Evolutionary conservation across 495 filamentous ascomycete species (phyloP).

Genomic region (Podospora comata): DNA sequence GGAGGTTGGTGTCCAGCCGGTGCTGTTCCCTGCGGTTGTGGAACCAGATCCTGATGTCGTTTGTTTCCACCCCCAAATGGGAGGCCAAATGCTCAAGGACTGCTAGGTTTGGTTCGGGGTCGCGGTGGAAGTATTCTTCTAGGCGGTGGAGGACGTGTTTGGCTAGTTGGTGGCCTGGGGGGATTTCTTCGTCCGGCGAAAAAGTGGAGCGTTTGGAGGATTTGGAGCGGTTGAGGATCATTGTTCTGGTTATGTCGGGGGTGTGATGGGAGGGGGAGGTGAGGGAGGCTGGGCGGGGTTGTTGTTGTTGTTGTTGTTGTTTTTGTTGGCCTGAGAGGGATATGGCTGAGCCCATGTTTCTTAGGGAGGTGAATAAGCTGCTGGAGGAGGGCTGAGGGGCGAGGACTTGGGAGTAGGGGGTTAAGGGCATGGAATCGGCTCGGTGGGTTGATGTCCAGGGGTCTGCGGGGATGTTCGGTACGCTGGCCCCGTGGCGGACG

Average conservation of each 20-base stretch:
- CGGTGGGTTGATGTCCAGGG: background rate
- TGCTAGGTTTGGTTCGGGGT: conserved; percentile 37
- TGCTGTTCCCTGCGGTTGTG: conserved; percentile 44
- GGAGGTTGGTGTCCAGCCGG: conserved; percentile 37
- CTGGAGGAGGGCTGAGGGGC: conserved; percentile 9
- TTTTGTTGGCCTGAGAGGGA: conserved; percentile 20
- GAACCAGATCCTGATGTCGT: conserved; percentile 45
- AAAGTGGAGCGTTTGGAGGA: conserved; percentile 32
- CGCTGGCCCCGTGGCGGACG: background rate
- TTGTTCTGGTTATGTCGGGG: conserved; percentile 27
- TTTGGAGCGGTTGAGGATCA: conserved; percentile 35
- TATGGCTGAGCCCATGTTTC: conserved; percentile 19
- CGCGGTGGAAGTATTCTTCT: conserved; percentile 44
- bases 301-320: conserved; percentile 20
- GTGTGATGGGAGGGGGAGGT: background rate
- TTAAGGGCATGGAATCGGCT: background rate
- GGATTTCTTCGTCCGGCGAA: conserved; percentile 21
- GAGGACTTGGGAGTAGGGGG: background rate
- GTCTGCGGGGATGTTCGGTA: conserved; percentile 9
- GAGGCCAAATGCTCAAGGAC: conserved; percentile 42
- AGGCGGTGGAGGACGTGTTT: conserved; percentile 38
- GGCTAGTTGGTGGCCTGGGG: conserved; percentile 34
- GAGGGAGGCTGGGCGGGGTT: conserved; percentile 12
- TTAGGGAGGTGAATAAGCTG: conserved; percentile 8
- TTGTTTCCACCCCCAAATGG: conserved; percentile 39